phyloP scores from a whole-genome alignment of 2,329 filamentous ascomycete genomes.

The Lachnellula arida region DNA sequence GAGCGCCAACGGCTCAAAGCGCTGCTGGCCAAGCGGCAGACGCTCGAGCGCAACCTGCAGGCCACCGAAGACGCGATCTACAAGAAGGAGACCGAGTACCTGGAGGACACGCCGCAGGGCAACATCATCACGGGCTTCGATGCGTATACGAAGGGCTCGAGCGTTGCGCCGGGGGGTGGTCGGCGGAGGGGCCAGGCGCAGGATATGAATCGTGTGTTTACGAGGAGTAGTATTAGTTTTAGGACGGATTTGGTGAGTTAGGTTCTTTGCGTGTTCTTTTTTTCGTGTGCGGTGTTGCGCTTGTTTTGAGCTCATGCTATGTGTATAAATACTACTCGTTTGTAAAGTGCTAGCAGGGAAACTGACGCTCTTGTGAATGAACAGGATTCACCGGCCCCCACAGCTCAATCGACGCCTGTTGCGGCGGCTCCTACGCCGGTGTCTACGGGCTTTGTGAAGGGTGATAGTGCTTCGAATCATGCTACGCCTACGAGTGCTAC shows the following conservation, averaged over 20 bases:
- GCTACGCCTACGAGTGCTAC: slow-evolving; percentile 52
- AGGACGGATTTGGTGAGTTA: not conserved
- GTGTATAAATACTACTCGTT: no score
- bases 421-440: slow-evolving; percentile 50
- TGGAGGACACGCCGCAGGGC: slow-evolving; percentile 82
- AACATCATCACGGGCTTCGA: slow-evolving; percentile 99
- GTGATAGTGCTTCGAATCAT: slow-evolving; percentile 42
- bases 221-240: slow-evolving; percentile 50
- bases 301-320: no score
- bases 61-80: slow-evolving; percentile 71
- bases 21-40: slow-evolving; percentile 60
- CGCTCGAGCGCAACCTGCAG: slow-evolving; percentile 31
- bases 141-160: slow-evolving; percentile 87
- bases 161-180: slow-evolving; percentile 54
- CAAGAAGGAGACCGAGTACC: slow-evolving; percentile 78
- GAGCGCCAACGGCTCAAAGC: slow-evolving; percentile 62
- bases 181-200: slow-evolving; percentile 60
- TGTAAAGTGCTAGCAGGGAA: not conserved
- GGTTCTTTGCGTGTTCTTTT: not conserved
- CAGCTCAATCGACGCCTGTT: slow-evolving; percentile 27
- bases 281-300: no score
- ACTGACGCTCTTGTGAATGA: not conserved
- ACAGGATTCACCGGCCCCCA: slow-evolving; percentile 29
- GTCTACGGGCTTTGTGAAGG: slow-evolving; percentile 49
- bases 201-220: slow-evolving; percentile 70